Evolutionary conservation across 2,329 filamentous ascomycete species (phyloP), one percentile per base, ranked within the genome.

Genomic region (Fusarium drepaniforme): DNA sequence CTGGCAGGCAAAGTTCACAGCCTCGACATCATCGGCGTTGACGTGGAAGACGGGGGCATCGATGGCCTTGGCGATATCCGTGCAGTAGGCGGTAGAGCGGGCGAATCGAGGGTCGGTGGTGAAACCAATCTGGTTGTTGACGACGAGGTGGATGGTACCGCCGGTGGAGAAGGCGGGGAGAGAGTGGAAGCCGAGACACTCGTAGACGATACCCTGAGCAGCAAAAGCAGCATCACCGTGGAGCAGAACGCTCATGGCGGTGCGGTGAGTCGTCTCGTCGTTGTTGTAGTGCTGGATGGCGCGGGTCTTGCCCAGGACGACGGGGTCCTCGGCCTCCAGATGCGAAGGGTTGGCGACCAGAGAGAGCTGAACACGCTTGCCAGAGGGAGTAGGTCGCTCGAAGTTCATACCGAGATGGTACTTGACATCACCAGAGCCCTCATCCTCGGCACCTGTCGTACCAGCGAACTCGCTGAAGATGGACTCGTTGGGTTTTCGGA

Each of bases 341-440:
- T 99, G 97, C 67, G 97, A 99, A 44, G 97, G 97, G 85, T 99
- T 99, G 86, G 97, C 97, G 71, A 99, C 97, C 61, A 99, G 91
- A 72, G 97, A 99, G 65, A 99, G 92, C 88, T 99, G 97, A n/a
- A 99, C 97, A 75, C 97, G 97, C 91, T 98, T 98, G 80, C 97
- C 97, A 51, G 96, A 98, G 69, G 97, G 97, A 12, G 97, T 99
- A 65, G 97, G 97, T 74, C 97, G 95, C 88, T 99, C 97, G 79
- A 99, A 99, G 89, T 99, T 99, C 97, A 99, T 99, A 82, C 97
- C 97, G 81, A 99, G 88, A 88, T 99, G 97, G 88, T 99, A 99
- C 87, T 99, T 99, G 85, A 99, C 97, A 84, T 99, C 97, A 80
- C 97, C 97, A 68, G 97, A 98, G 70, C 97, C 97, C 86, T 99